phyloP scores from a whole-genome alignment of 2,329 filamentous ascomycete species.

The Cylindrodendrum hubeiense region DNA sequence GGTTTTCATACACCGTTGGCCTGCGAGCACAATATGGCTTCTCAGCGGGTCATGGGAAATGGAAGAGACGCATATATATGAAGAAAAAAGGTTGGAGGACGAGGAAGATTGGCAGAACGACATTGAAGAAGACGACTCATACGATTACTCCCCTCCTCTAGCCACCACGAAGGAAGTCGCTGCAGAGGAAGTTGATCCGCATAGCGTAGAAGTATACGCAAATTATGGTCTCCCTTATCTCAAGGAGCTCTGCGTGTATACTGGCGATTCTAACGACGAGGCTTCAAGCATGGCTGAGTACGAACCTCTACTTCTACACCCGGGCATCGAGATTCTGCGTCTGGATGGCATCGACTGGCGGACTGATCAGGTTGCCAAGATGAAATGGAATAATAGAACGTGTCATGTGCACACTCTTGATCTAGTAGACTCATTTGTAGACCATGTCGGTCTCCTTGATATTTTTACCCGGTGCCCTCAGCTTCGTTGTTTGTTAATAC shows the following conservation, averaged over 20 bases:
- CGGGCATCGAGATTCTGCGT: constrained; percentile 10
- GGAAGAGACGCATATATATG: too few relatives aligned
- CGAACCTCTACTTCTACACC: constrained; percentile 16
- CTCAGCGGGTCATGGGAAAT: too few relatives aligned
- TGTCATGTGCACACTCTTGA: constrained; percentile 3
- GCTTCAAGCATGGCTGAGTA: neutral
- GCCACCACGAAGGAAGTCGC: too few relatives aligned
- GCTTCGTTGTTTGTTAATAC: neutral
- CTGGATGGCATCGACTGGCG: constrained; percentile 3
- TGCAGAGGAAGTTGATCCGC: too few relatives aligned
- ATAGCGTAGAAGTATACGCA: too few relatives aligned
- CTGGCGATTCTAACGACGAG: rapidly evolving
- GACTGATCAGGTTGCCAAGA: neutral
- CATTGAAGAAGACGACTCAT: too few relatives aligned
- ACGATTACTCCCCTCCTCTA: too few relatives aligned
- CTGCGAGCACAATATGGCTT: too few relatives aligned
- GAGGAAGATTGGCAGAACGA: neutral
- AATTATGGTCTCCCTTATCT: too few relatives aligned
- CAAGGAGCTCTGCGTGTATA: constrained; percentile 13
- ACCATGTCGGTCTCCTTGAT: neutral
- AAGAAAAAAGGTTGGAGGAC: too few relatives aligned
- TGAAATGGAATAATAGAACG: neutral
- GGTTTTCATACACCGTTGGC: too few relatives aligned
- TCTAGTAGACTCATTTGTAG: neutral
- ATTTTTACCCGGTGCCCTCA: constrained; percentile 19